Evolutionary conservation across 2,329 filamentous ascomycete genomes (phyloP), one percentile per base, ranked within the genome.

Genomic region (Annulohypoxylon truncatum): DNA sequence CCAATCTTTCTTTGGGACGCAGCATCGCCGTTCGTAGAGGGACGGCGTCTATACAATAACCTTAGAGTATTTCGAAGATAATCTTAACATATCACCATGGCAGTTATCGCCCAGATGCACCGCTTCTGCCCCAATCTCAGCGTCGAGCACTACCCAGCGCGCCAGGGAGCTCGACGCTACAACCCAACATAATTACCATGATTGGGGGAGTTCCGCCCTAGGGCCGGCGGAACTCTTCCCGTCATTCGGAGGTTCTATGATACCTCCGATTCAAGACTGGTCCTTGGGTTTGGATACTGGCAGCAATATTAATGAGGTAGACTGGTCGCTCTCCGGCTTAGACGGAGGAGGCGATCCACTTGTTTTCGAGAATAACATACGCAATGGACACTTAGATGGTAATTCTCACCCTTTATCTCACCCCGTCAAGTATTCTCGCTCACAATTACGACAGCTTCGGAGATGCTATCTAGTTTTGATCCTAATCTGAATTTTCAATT

Each of bases 41-140:
- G 63, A 71, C 75, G 75, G 74, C 72, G 71, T 55, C 60, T 67
- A 63, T 58, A 72, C 69, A 70, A 77, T 77, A 58, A 55, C 67
- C 56, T 48, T 68, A 67, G 63, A 68, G 44, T 70, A 61, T 71
- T 47, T 50, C 28, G 65, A 73, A 77, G 74, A 74, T 71, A 72
- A 64, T 59, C 55, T 42, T 64, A 76, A 38, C 62, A 76, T 77
- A 73, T 72, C 74, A 67, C 31, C 62, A 77, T 77, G 76, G 55
- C 58, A 8, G 51, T 63, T 28, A 24, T 28, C 5, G 58, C 57
- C n/a, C 7, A 67, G 67, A 42, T 53, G 44, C 12, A 48, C 61
- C 59, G 56, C n/a, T 71, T 56, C 68, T 57, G 51, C 52, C 50
- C 69, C 18, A 62, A 61, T n/a, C 69, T 70, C 24, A 13, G 18